Evolutionary conservation across 345 rosid genomes (phyloP).

Genomic region (Orychophragmus violaceus): DNA sequence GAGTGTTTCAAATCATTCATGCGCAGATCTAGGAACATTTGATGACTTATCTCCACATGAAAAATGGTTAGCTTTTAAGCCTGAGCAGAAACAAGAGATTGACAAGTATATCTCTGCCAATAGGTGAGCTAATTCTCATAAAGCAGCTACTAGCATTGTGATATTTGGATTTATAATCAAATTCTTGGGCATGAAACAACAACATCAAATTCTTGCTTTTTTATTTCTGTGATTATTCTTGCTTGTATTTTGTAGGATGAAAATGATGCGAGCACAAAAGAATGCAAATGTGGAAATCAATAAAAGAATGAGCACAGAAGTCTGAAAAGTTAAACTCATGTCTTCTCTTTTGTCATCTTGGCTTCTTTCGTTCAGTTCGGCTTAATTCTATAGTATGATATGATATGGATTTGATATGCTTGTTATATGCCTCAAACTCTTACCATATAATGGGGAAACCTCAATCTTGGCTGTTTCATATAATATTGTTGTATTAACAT

Average conservation of each 20-base stretch:
- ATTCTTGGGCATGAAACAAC: too few relatives aligned
- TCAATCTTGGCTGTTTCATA: background rate
- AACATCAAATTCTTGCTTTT: too few relatives aligned
- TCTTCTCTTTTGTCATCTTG: too few relatives aligned
- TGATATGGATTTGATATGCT: background rate
- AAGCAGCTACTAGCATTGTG: too few relatives aligned
- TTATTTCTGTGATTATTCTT: too few relatives aligned
- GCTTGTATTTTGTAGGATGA: too few relatives aligned
- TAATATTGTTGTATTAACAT: background rate
- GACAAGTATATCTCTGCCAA: slow-evolving; percentile 51
- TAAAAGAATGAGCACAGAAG: too few relatives aligned
- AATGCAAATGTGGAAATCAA: too few relatives aligned
- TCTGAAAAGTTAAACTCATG: too few relatives aligned
- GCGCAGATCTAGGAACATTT: slow-evolving; percentile 38
- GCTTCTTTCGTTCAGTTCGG: background rate
- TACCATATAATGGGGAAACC: background rate
- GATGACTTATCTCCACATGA: slow-evolving; percentile 34
- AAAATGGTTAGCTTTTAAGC: slow-evolving; percentile 54
- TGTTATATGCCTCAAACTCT: background rate
- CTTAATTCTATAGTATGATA: background rate
- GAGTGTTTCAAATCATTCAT: background rate
- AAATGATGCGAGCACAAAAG: too few relatives aligned
- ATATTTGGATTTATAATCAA: too few relatives aligned
- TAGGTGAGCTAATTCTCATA: too few relatives aligned
- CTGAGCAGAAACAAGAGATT: slow-evolving; percentile 47